Base-by-base conservation (phyloP, 176 grass and related monocot species). In the Microstegium vimineum region DNA sequence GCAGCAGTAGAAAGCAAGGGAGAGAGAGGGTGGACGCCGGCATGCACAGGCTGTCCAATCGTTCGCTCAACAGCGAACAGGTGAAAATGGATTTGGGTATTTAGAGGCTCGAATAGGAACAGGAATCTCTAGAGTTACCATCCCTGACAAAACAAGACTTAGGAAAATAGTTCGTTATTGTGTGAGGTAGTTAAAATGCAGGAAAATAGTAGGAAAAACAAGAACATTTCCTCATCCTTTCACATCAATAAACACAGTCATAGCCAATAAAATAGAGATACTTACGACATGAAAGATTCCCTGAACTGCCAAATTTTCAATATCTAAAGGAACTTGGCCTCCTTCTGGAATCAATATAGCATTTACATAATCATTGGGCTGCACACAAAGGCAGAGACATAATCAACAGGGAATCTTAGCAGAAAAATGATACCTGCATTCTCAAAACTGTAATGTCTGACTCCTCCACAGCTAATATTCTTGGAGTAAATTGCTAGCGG, bases 361-460 rank as follows among this genome's bases (percentile, higher is more conserved):
- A 87, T 97, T 97, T 72, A 97, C 88, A 52, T 97, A 97, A 46
- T 97, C 81, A 34, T 64, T 89, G 22, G 95, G 84, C 95, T 97
- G 88, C 51, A 84, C 67, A 87, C 14, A 60, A 86, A 20, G 20
- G 28, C 18, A 80, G 62, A 66, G 56, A 78, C 76, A 68, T 34
- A 41, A 81, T 69, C 46, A 81, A 72, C n/a, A n/a, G 27, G 14
- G 34, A 82, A 89, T 60, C 26, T 66, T 56, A 16, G 35, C 18
- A 77, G 5, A 37, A 54, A 60, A 23, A 75, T 42, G 16, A 42
- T 14, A 27, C 28, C 37, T 36, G 46, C 8, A 57, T 84, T 62
- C 37, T 52, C 2, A 51, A 32, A 64, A 2, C 23, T 59, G 37
- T 4, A 23, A 28, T 66, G 15, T 3, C 9, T 59, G n/a, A 60